A percentile compares a stretch with the other conserved stretches of the same genome.
Evolutionary conservation across 1,284 basidiomycete genomes (phyloP).

Genomic region (Singerocomus rubriflavus): DNA sequence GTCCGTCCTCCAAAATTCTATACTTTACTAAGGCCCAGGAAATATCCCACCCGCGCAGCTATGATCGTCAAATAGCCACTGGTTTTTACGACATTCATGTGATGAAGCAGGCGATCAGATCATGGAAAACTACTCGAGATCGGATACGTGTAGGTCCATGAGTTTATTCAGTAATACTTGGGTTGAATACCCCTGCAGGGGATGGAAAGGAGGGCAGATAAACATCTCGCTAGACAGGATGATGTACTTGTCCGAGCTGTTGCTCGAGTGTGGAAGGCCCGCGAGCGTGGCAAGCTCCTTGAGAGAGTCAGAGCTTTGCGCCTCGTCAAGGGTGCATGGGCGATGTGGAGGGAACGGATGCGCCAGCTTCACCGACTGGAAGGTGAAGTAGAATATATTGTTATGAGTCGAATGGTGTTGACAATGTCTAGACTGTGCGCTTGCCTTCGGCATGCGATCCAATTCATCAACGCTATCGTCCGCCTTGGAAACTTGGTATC

Average conservation of each 20-base stretch:
- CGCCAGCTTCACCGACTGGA: conserved; percentile 40
- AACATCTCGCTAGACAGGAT: conserved; percentile 60
- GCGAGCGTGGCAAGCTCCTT: conserved; percentile 61
- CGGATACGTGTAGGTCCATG: conserved; percentile 47
- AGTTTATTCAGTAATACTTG: background rate
- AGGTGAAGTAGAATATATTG: conserved; percentile 36
- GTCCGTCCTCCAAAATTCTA: conserved; percentile 23
- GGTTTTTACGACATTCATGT: conserved; percentile 42
- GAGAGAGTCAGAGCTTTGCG: conserved; percentile 51
- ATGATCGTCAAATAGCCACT: conserved; percentile 42
- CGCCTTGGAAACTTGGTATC: conserved; percentile 50
- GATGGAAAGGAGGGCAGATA: conserved; percentile 53
- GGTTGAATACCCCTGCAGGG: conserved; percentile 32
- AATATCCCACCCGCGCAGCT: conserved; percentile 34
- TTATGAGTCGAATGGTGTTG: conserved; percentile 5
- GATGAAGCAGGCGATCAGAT: conserved; percentile 43
- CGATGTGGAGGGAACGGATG: conserved; percentile 52
- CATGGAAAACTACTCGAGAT: conserved; percentile 54
- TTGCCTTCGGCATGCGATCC: conserved; percentile 48
- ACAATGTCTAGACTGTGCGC: conserved; percentile 44
- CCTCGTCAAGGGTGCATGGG: conserved; percentile 46
- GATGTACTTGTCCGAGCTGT: conserved; percentile 61
- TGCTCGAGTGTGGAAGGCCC: conserved; percentile 69
- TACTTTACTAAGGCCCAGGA: conserved; percentile 4
- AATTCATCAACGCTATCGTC: conserved; percentile 40